phyloP scores from a whole-genome alignment of 1,139 yeast genomes.

The Debaryomycetaceae sp. region DNA sequence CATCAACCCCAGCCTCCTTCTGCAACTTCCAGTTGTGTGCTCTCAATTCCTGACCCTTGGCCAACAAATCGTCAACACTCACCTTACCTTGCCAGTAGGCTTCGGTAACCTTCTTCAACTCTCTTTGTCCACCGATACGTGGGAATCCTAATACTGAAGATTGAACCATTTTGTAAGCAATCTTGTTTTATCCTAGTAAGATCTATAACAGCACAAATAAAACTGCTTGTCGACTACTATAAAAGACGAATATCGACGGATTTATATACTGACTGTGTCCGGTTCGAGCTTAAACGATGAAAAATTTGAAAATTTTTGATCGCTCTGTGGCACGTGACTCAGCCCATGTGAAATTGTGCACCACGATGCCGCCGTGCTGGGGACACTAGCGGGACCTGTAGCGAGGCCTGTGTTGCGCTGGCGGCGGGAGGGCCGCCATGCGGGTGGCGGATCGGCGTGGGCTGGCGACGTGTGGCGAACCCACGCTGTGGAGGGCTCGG shows the following conservation, averaged over 20 bases:
- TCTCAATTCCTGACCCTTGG: conserved; percentile 94
- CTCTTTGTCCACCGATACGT: conserved; percentile 98
- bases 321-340: neutral
- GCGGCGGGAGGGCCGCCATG: too few relatives aligned
- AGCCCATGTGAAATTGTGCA: neutral
- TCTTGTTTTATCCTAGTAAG: neutral
- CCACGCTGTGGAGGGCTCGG: too few relatives aligned
- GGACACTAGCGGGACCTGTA: too few relatives aligned
- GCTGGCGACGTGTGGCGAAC: too few relatives aligned
- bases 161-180: conserved; percentile 63
- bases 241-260: neutral
- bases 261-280: neutral
- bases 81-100: conserved; percentile 98
- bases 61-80: conserved; percentile 77
- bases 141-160: conserved; percentile 99
- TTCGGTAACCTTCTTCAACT: conserved; percentile 97
- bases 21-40: conserved; percentile 97
- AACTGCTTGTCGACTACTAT: neutral
- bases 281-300: neutral
- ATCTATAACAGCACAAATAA: neutral
- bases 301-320: neutral
- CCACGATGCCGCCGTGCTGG: too few relatives aligned
- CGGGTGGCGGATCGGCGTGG: too few relatives aligned
- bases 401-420: too few relatives aligned
- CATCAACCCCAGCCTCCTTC: conserved; percentile 94